Conservation (phyloP, 768 basidiomycete species). For the Mycena sanguinolenta region DNA sequence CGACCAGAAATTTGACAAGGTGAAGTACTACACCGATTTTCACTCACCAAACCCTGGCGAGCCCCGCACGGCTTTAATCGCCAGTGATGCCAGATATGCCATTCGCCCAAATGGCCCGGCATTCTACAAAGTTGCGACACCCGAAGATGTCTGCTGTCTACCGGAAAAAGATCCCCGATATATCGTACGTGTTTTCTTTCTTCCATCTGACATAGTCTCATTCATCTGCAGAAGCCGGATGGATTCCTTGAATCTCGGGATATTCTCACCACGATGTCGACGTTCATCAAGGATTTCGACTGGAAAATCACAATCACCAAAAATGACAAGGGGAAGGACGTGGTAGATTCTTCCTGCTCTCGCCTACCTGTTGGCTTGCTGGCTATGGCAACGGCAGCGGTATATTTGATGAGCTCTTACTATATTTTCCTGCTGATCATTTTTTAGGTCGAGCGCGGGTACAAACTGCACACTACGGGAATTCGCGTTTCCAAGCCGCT, state of each 20-base stretch:
- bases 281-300: not conserved
- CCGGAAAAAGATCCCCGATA: not conserved
- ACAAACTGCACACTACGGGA: not conserved
- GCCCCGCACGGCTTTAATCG: not conserved
- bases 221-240: not conserved
- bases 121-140: not conserved
- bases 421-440: not conserved
- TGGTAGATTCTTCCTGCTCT: not conserved
- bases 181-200: not conserved
- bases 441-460: not conserved
- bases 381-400: not conserved
- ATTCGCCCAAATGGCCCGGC: not conserved
- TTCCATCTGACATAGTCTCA: not conserved
- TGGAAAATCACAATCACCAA: not conserved
- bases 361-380: not conserved
- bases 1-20: not conserved
- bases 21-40: not conserved
- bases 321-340: not conserved
- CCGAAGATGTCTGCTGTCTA: not conserved
- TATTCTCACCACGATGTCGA: not conserved
- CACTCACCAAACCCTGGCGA: no score
- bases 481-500: not conserved
- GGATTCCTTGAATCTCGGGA: not conserved
- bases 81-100: not conserved
- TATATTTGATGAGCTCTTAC: not conserved